Base-by-base conservation (phyloP, 2,329 filamentous ascomycete species). In the Neonectria hederae region DNA sequence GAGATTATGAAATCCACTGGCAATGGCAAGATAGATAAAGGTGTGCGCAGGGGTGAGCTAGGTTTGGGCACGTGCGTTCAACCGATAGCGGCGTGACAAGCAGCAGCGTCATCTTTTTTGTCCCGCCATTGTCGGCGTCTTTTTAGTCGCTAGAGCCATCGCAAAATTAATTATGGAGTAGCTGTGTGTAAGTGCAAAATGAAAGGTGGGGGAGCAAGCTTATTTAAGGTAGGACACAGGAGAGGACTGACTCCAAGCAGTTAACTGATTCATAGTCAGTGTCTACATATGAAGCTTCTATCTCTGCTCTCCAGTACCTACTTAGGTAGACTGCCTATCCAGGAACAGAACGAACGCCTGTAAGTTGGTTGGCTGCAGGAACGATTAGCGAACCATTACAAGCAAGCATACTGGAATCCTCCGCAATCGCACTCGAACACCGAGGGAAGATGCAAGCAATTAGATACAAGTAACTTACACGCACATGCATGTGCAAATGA, bases 121-220 rank as follows among this genome's bases (percentile, higher is more conserved):
- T 51, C 46, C 58, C 49, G 51, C 40, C 57, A 48, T 43, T 28
- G 30, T 60, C 57, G 57, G 57, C 57, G 46, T 45, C 49, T 54
- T 38, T 49, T 28, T 49, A 43, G 58, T 38, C 35, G 35, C 35
- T 5, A 59, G 53, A 28, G 35, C 48, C 35, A 53, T 59, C 56
- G 28, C 48, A 38, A 17, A 46, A 26, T 46, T 24, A 5, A 24
- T 17, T 54, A 48, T 42, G 21, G 58, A 38, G 35, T 17, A 38
- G 35, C 35, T 38, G 14, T 38, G 3, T 60, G 49, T 49, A 60
- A 60, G 58, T 60, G 49, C 22, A 54, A 24, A 32, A 54, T 51
- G 51, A 52, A 22, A 43, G 42, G 57, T 45, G 48, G 57, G 19
- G 40, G 13, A 26, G 14, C 11, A 22, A 13, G 42, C 21, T 28